A percentile compares a stretch with the other conserved stretches of the same genome.
These are phyloP conservation scores for Aspergillus saccharolyticus DNA, from an alignment of 495 filamentous ascomycete species.

Conservation along the genomic window DNA sequence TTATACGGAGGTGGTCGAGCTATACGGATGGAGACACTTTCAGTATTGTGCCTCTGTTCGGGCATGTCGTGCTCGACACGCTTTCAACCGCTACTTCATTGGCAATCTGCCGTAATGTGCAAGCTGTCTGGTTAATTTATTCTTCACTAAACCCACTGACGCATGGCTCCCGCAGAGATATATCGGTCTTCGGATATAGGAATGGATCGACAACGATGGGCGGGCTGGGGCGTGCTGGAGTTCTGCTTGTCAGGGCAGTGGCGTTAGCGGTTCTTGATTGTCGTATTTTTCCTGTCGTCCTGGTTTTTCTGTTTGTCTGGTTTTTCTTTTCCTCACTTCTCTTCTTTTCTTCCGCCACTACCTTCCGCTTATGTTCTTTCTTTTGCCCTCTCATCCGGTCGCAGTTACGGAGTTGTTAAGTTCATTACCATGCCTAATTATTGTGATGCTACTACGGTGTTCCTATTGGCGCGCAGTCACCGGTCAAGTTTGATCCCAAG, in stretches of 20 bases:
- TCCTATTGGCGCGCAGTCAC: neutral
- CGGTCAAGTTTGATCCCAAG: neutral
- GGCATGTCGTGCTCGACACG: neutral
- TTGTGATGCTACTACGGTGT: neutral
- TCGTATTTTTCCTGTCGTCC: slow-evolving; percentile 1
- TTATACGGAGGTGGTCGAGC: neutral
- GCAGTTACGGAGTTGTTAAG: slow-evolving; percentile 23
- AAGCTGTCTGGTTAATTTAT: slow-evolving; percentile 10
- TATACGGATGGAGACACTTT: no score
- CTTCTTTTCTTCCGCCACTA: no score
- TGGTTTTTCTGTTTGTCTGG: slow-evolving; percentile 1
- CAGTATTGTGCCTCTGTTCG: slow-evolving; percentile 11
- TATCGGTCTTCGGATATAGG: slow-evolving; percentile 20
- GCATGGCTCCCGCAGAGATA: slow-evolving; percentile 10
- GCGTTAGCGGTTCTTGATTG: neutral
- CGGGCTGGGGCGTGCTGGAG: slow-evolving; percentile 17
- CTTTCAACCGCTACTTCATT: neutral
- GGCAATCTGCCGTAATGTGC: neutral
- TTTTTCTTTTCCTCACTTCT: slow-evolving; percentile 8
- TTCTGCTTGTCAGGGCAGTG: neutral
- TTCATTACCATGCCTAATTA: neutral
- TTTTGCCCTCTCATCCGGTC: slow-evolving; percentile 18
- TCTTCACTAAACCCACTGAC: slow-evolving; percentile 13
- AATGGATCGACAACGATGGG: slow-evolving; percentile 8
- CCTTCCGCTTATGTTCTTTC: no score